These are phyloP conservation scores for Pythium dissotocum DNA, from an alignment of 352 stramenopile genomes.

Conservation along the genomic window DNA sequence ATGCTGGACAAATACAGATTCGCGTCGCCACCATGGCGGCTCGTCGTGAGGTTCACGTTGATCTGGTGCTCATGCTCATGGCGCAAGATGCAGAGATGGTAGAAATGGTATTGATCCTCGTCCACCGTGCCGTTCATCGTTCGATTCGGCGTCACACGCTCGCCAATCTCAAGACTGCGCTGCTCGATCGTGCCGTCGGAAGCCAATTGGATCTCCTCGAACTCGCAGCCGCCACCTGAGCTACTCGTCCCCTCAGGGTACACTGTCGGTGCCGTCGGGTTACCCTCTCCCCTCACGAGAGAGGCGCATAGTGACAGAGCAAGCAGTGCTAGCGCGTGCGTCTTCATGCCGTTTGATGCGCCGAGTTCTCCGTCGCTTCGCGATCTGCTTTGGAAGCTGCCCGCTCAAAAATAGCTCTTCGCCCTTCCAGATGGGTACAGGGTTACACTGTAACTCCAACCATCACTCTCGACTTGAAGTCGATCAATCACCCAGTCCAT, in stretches of 20 bases:
- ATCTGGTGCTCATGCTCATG: slow-evolving; percentile 81
- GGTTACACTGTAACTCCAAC: slow-evolving; percentile 8
- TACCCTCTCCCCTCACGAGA: neutral
- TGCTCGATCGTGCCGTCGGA: slow-evolving; percentile 64
- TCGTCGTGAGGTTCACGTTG: slow-evolving; percentile 54
- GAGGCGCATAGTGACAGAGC: neutral
- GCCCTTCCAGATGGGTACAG: neutral
- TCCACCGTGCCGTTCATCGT: slow-evolving; percentile 65
- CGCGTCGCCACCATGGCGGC: slow-evolving; percentile 39
- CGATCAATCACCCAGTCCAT: neutral
- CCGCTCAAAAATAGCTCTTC: slow-evolving; percentile 4
- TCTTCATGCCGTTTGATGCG: neutral
- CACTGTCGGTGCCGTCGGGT: neutral
- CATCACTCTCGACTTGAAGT: slow-evolving; percentile 2
- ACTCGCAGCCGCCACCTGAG: slow-evolving; percentile 32
- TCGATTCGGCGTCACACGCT: slow-evolving; percentile 57
- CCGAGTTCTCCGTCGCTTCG: neutral
- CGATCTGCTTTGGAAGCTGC: neutral
- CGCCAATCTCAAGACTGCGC: slow-evolving; percentile 46
- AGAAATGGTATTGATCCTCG: slow-evolving; percentile 60
- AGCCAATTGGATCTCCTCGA: slow-evolving; percentile 71
- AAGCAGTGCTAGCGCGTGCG: neutral
- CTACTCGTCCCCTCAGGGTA: neutral
- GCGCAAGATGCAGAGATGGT: slow-evolving; percentile 71
- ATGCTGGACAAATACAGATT: slow-evolving; percentile 77